A percentile compares a stretch with the other conserved stretches of the same genome.
These are phyloP conservation scores for Xylaria sp. DNA, from an alignment of 2,329 filamentous ascomycete species.

Conservation along the genomic window DNA sequence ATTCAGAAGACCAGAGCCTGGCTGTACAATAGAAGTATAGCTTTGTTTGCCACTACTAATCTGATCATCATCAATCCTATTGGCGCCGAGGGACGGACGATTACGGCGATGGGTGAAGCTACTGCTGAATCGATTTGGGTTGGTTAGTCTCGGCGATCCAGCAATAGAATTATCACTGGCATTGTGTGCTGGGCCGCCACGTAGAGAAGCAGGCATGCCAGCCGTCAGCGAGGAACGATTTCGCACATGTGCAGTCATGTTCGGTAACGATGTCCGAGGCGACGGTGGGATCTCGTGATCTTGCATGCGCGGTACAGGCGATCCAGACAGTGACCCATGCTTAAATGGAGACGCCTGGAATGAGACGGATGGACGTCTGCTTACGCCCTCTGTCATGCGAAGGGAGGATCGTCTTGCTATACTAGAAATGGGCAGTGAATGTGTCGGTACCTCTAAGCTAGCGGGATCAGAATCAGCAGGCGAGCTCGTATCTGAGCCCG, in stretches of 20 bases:
- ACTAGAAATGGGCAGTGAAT: slow-evolving; percentile 49
- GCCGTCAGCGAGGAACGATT: slow-evolving; percentile 69
- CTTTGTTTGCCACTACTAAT: slow-evolving; percentile 76
- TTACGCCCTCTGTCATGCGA: slow-evolving; percentile 47
- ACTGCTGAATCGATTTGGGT: slow-evolving; percentile 83
- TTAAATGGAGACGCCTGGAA: slow-evolving; percentile 83
- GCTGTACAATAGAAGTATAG: slow-evolving; percentile 60
- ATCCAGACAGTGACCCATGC: slow-evolving; percentile 87
- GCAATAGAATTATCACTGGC: slow-evolving; percentile 61
- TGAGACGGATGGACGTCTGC: slow-evolving; percentile 74
- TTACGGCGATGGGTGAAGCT: slow-evolving; percentile 84
- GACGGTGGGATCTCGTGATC: slow-evolving; percentile 52
- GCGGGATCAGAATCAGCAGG: slow-evolving; percentile 48
- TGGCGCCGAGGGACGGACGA: slow-evolving; percentile 69
- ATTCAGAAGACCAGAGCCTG: slow-evolving; percentile 73
- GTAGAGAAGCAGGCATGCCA: slow-evolving; percentile 67
- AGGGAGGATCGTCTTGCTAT: slow-evolving; percentile 34
- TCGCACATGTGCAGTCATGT: slow-evolving; percentile 52
- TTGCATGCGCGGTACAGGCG: slow-evolving; percentile 54
- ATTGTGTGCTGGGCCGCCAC: slow-evolving; percentile 57
- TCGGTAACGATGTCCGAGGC: slow-evolving; percentile 46
- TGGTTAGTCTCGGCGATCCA: slow-evolving; percentile 72
- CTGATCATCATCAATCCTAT: slow-evolving; percentile 67
- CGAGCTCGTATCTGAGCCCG: slow-evolving; percentile 58
- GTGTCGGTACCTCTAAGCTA: slow-evolving; percentile 42